Evolutionary conservation across 1,284 basidiomycete species (phyloP), one percentile per base, ranked within the genome.

Genomic region (Xanthoconium separans): DNA sequence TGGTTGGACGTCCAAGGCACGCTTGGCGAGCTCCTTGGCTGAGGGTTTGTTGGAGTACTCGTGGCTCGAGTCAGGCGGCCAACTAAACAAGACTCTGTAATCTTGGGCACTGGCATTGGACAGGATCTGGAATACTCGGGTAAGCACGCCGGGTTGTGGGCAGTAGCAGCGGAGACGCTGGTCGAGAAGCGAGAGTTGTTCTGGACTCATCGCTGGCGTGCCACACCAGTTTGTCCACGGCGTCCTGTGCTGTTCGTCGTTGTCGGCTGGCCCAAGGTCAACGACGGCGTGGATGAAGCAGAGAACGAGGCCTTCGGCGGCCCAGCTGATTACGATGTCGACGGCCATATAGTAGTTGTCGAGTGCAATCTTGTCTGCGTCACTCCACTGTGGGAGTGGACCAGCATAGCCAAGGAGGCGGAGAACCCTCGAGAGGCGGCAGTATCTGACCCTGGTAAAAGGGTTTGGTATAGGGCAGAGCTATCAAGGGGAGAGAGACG

Each of bases 211-310:
- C 55, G 67, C 70, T 6, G 81, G 85, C 0, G 92, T 93, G 51
- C 94, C 94, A 70, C 95, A 98, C 88, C 91, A 97, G 70, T 97
- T 98, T 11, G 92, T 83, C 95, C 95, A 98, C 36, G 80, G 76
- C 2, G 89, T 88, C 72, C 90, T 90, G 65, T 81, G 70, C 47
- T 74, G 70, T 65, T 87, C 84, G 70, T 96, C 90, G 65, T 94
- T 94, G 78, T 97, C 94, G 1, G 73, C 72, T n/a, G 87, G 82
- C n/a, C 75, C 76, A 49, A 89, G 79, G 75, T 91, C 87, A 51
- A 83, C 82, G 53, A 89, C 86, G 30, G 94, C 92, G 66, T 99
- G 95, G 60, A 98, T 90, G 78, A 99, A 99, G 66, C 93, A 95
- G 15, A 99, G 79, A 40, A 96, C 87, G 63, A 98, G 80, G 37